These are phyloP conservation scores for Termitomyces heimii DNA, from an alignment of 768 basidiomycete genomes.

Conservation along the genomic window DNA sequence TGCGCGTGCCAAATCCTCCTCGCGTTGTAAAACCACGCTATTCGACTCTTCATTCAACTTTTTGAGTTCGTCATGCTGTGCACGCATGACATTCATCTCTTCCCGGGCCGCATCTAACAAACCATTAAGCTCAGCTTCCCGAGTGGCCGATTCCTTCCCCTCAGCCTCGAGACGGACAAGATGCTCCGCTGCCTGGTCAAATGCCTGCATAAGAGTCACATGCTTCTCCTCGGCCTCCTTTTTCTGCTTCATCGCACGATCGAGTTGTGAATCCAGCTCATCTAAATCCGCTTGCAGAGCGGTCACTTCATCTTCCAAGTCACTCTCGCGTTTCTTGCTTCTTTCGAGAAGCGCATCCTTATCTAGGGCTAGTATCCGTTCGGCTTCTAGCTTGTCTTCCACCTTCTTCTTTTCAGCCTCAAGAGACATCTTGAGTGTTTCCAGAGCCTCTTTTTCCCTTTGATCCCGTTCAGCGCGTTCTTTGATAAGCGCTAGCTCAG, in stretches of 20 bases:
- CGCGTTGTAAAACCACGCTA: constrained; percentile 63
- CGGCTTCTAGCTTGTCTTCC: constrained; percentile 76
- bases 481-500: constrained; percentile 72
- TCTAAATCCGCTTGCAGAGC: constrained; percentile 82
- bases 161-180: constrained; percentile 77
- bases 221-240: constrained; percentile 79
- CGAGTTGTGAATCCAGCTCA: constrained; percentile 79
- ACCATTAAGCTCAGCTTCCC: constrained; percentile 59
- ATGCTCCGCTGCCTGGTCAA: constrained; percentile 83
- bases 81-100: constrained; percentile 52
- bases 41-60: constrained; percentile 66
- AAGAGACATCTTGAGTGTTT: constrained; percentile 74
- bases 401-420: constrained; percentile 82
- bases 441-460: constrained; percentile 71
- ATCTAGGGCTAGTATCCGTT: constrained; percentile 72
- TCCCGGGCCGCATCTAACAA: constrained; percentile 53
- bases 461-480: constrained; percentile 87
- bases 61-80: constrained; percentile 55
- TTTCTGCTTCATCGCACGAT: constrained; percentile 69
- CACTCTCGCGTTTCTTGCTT: constrained; percentile 78
- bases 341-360: constrained; percentile 80
- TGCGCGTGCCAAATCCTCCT: constrained; percentile 68
- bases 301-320: constrained; percentile 80
- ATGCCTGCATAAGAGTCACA: constrained; percentile 61
- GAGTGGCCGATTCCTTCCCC: constrained; percentile 56